Percentiles rank a stretch among this genome's conserved stretches.
Conservation (phyloP, 371 early-diverging fungal species). For the Mucor indicus region DNA sequence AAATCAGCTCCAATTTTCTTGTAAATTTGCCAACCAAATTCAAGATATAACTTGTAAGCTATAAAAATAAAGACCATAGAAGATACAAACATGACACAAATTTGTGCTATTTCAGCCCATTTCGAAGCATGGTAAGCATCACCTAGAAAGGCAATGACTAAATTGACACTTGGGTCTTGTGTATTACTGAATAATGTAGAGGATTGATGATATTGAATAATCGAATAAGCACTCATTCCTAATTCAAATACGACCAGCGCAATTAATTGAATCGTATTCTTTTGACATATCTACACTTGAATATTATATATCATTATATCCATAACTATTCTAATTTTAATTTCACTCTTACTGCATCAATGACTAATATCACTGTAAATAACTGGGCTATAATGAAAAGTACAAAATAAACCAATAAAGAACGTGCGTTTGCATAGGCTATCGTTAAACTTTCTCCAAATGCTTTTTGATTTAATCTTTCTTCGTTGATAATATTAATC, state of each 20-base stretch:
- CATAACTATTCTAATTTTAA: background rate
- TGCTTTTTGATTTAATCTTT: constrained; percentile 27
- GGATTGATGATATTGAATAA: constrained; percentile 49
- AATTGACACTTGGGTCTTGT: constrained; percentile 15
- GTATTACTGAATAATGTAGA: constrained; percentile 33
- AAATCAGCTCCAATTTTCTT: constrained; percentile 93
- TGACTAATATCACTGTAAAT: constrained; percentile 35
- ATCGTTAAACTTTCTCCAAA: constrained; percentile 25
- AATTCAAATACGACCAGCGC: constrained; percentile 47
- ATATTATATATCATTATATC: background rate
- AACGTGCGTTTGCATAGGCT: constrained; percentile 45
- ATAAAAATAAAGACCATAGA: constrained; percentile 33
- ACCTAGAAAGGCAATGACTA: constrained; percentile 25
- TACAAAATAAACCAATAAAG: constrained; percentile 40
- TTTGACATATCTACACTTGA: constrained; percentile 39
- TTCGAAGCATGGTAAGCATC: constrained; percentile 31
- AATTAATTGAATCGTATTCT: constrained; percentile 51
- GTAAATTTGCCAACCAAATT: constrained; percentile 84
- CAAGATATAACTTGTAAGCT: constrained; percentile 46
- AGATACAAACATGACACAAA: constrained; percentile 37
- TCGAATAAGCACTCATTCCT: constrained; percentile 43
- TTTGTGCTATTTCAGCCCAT: constrained; percentile 49
- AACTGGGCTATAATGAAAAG: constrained; percentile 48
- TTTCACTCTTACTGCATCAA: constrained; percentile 39
- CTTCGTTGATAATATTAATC: constrained; percentile 32